Base-by-base conservation (phyloP, 345 rosid genomes). In the Gossypium rotundifolium region DNA sequence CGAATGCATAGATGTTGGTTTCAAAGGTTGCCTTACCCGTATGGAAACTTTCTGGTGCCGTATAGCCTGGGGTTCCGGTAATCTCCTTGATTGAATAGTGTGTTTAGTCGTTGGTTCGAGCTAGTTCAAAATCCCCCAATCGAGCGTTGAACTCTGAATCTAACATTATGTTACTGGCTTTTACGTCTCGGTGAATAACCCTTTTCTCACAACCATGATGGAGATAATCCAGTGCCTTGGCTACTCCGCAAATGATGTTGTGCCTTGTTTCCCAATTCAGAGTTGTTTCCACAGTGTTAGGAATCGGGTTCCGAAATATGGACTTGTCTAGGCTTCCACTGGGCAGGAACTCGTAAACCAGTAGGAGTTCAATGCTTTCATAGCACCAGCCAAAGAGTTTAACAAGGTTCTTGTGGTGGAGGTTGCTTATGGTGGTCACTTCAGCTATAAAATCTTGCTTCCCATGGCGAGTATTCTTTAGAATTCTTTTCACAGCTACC, bases 351-450 rank as follows among this genome's bases (percentile, higher is more conserved):
- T 93, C 94, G 57, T 90, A 93, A 16, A 89, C 88, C 0, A 93
- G 81, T 33, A 93, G 92, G 75, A 75, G 81, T 64, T 90, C 88
- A 0, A 51, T 46, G 23, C 72, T 82, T 76, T 91, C 85, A 16
- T 93, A 81, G 79, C 91, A 90, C 97, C 97, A 90, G 11, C 97
- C 97, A 45, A 89, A 83, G 69, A 91, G 70, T 78, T 85, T 91
- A 38, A 93, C 98, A 0, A 91, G 84, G 74, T 91, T 91, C 70
- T 80, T 71, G 65, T 91, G 96, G 40, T 85, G 83, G 8, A 93
- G 85, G 59, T 81, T 86, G 73, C 96, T 88, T 0, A 92, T 90
- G 14, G 90, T 88, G 22, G 88, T 90, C 67, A 92, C 91, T 83
- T 90, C 91, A 4, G 93, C 87, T 46, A 89, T 83, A 84, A 93